phyloP scores from a whole-genome alignment of 345 rosid species.

The Streptanthus diversifolius region DNA sequence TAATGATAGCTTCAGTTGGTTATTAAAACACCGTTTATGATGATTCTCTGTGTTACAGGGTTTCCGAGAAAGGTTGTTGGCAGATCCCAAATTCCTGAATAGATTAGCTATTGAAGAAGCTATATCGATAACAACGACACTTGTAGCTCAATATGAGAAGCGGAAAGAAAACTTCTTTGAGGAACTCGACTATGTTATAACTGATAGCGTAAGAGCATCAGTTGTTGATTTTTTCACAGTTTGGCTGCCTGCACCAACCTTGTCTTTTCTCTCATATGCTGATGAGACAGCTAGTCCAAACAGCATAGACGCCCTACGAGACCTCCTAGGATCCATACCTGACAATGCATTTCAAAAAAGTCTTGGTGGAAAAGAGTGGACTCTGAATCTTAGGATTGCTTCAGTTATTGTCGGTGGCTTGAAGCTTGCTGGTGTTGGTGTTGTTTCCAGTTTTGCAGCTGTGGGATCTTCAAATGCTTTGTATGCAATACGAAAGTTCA shows the following conservation, averaged over 20 bases:
- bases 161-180: constrained; percentile 86
- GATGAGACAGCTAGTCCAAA: constrained; percentile 49
- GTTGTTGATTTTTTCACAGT: constrained; percentile 91
- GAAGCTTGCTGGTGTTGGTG: constrained; percentile 80
- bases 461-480: constrained; percentile 74
- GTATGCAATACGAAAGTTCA: constrained; percentile 47
- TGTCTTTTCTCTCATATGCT: constrained; percentile 73
- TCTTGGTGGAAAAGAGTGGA: constrained; percentile 79
- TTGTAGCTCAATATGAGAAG: constrained; percentile 83
- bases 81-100: constrained; percentile 85
- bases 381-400: constrained; percentile 68
- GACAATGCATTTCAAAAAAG: constrained; percentile 94
- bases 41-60: constrained; percentile 54
- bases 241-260: constrained; percentile 94
- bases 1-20: constrained; percentile 8
- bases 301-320: constrained; percentile 55
- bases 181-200: constrained; percentile 89
- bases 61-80: constrained; percentile 87
- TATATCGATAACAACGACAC: constrained; percentile 84
- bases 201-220: constrained; percentile 71
- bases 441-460: constrained; percentile 80
- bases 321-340: constrained; percentile 83
- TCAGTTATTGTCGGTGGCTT: constrained; percentile 81
- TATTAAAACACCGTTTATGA: not conserved
- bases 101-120: constrained; percentile 92